Percentiles rank a stretch among this genome's conserved stretches.
Conservation (phyloP, 2,329 filamentous ascomycete genomes). For the Sphaerostilbella broomeana region DNA sequence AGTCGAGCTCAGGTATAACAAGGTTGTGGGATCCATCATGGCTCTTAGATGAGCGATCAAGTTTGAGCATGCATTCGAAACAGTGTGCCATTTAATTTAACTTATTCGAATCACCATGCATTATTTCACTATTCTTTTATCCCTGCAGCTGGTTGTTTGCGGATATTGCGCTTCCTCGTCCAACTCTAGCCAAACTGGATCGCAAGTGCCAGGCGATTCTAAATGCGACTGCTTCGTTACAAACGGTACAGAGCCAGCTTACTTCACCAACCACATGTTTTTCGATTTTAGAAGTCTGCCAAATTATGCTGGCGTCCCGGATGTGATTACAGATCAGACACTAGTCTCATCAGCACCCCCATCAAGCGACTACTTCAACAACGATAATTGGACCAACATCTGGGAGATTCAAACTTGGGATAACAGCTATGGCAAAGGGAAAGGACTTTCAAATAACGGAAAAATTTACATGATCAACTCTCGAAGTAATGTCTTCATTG, state of each 20-base stretch:
- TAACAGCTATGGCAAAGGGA: slow-evolving; percentile 30
- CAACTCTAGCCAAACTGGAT: too few relatives aligned
- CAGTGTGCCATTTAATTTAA: too few relatives aligned
- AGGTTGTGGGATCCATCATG: too few relatives aligned
- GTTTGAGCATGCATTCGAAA: too few relatives aligned
- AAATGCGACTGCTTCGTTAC: slow-evolving; percentile 43
- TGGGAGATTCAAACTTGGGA: slow-evolving; percentile 37
- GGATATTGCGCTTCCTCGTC: too few relatives aligned
- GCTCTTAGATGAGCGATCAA: too few relatives aligned
- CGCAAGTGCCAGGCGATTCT: too few relatives aligned
- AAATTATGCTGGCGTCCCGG: slow-evolving; percentile 32
- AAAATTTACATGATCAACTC: slow-evolving; percentile 35
- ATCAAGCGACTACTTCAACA: slow-evolving; percentile 35
- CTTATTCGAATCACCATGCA: too few relatives aligned
- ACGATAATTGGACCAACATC: slow-evolving; percentile 27
- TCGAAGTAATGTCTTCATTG: slow-evolving; percentile 40
- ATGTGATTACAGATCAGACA: slow-evolving; percentile 22
- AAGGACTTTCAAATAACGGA: slow-evolving; percentile 21
- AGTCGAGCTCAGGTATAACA: too few relatives aligned
- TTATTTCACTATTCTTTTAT: too few relatives aligned
- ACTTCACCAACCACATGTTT: slow-evolving; percentile 40
- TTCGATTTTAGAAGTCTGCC: slow-evolving; percentile 42
- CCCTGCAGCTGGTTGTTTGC: too few relatives aligned
- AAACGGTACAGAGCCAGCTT: slow-evolving; percentile 36
- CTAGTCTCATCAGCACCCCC: slow-evolving; percentile 22